Evolutionary conservation across 1,139 yeast species (phyloP), one percentile per base, ranked within the genome.

Genomic region (Hansenula anomala): DNA sequence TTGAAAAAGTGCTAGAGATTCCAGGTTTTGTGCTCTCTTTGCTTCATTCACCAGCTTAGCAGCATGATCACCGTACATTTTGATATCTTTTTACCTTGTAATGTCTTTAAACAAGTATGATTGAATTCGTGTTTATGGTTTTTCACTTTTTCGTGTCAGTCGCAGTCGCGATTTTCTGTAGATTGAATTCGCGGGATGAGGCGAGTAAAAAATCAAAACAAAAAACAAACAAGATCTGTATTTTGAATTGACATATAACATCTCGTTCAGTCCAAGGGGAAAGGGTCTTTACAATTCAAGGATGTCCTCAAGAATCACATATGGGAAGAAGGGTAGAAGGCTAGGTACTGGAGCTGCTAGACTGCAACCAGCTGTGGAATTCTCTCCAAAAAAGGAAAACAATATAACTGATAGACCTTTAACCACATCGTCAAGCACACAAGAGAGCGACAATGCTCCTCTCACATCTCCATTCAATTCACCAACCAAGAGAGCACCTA

Each of bases 21-120:
- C 81, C 31, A 92, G 66, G 33, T 76, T 75, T 43, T 73, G 70
- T 0, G 95, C 70, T 48, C 98, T 67, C 48, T 89, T 84, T 13
- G 97, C 94, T 46, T 92, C 97, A 30, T 80, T 69, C 4, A 87
- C 73, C 22, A 92, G 75, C 57, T 92, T 92, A 44, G 80, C 76
- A 2, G 94, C 96, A 4, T 75, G 56, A 52, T 90, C 97, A 26
- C 97, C 97, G 55, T 87, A 86, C 98, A 92, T 92, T 22, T 28
- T 46, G 3, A 6, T 5, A 3, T 26, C 28, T n/a, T n/a, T n/a
- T n/a, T n/a, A n/a, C n/a, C n/a, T n/a, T n/a, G n/a, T n/a, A n/a
- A n/a, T n/a, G n/a, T n/a, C n/a, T n/a, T n/a, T n/a, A n/a, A n/a
- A n/a, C n/a, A n/a, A n/a, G n/a, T n/a, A n/a, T n/a, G n/a, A n/a